Evolutionary conservation across 140 eudicot species (phyloP).

Genomic region (Ambrosia hybrid): DNA sequence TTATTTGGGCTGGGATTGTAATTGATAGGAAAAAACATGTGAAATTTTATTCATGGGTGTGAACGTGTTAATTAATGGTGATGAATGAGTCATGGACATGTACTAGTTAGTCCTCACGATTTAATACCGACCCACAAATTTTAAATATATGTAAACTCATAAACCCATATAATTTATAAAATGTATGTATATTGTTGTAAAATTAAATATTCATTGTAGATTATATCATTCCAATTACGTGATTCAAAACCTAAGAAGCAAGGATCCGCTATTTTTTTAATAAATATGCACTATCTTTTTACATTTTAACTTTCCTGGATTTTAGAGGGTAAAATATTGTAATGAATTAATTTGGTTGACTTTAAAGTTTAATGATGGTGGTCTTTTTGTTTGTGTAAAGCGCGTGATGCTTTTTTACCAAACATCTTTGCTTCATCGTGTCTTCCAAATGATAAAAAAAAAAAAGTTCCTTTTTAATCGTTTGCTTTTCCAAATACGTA

Average conservation of each 20-base stretch:
- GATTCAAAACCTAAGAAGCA: background rate
- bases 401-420: slow-evolving; percentile 24
- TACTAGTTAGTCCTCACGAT: no score
- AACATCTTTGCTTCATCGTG: slow-evolving; percentile 30
- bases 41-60: background rate
- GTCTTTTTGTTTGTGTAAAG: slow-evolving; percentile 34
- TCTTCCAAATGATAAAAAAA: slow-evolving; percentile 24
- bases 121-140: no score
- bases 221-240: background rate
- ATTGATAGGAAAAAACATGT: background rate
- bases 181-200: no score
- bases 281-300: background rate
- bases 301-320: no score
- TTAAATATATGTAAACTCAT: no score
- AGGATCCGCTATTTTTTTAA: background rate
- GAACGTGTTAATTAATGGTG: background rate
- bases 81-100: no score
- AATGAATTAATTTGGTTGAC: slow-evolving; percentile 11
- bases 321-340: background rate
- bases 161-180: no score
- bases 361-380: slow-evolving; percentile 27
- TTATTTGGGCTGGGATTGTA: background rate
- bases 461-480: slow-evolving; percentile 14
- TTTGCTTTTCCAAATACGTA: slow-evolving; percentile 11
- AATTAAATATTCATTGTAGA: no score